Percentiles rank a stretch among this genome's conserved stretches.
Conservation (phyloP, 768 basidiomycete species). For the Termitomyces titanicus region DNA sequence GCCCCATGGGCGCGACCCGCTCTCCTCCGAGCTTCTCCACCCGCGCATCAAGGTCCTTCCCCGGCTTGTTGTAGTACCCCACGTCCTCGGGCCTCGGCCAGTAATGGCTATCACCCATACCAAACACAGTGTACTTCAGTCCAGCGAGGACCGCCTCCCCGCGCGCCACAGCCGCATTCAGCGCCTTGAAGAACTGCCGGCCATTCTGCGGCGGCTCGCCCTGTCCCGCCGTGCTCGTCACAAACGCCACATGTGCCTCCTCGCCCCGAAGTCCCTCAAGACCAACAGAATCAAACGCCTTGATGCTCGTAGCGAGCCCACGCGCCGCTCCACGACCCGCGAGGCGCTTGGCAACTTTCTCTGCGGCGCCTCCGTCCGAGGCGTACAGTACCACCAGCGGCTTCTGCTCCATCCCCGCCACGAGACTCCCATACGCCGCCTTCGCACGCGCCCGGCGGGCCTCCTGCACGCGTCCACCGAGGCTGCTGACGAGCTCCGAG, state of each 20-base stretch:
- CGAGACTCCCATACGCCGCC: slow-evolving; percentile 78
- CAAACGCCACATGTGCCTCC: slow-evolving; percentile 67
- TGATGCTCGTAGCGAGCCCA: slow-evolving; percentile 72
- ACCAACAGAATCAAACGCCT: slow-evolving; percentile 78
- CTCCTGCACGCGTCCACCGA: slow-evolving; percentile 82
- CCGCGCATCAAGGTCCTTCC: slow-evolving; percentile 83
- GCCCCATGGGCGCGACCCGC: slow-evolving; percentile 69
- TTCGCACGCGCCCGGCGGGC: slow-evolving; percentile 79
- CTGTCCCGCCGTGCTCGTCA: slow-evolving; percentile 94
- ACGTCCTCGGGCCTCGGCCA: slow-evolving; percentile 97
- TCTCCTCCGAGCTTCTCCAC: slow-evolving; percentile 78
- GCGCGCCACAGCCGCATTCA: slow-evolving; percentile 62
- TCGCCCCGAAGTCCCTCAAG: slow-evolving; percentile 74
- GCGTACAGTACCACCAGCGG: slow-evolving; percentile 90
- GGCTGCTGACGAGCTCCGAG: slow-evolving; percentile 73
- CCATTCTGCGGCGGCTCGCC: slow-evolving; percentile 98
- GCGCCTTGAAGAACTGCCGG: slow-evolving; percentile 80
- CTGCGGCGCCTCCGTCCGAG: slow-evolving; percentile 92
- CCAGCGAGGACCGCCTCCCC: slow-evolving; percentile 59
- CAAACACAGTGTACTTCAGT: slow-evolving; percentile 83
- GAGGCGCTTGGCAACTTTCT: slow-evolving; percentile 92
- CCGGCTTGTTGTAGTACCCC: slow-evolving; percentile 98
- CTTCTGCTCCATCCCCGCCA: slow-evolving; percentile 83
- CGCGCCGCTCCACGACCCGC: slow-evolving; percentile 79
- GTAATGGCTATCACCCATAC: slow-evolving; percentile 97